A percentile compares a stretch with the other conserved stretches of the same genome.
These are phyloP conservation scores for Solanum pennellii DNA, from an alignment of 257 asterid genomes.

Conservation along the genomic window DNA sequence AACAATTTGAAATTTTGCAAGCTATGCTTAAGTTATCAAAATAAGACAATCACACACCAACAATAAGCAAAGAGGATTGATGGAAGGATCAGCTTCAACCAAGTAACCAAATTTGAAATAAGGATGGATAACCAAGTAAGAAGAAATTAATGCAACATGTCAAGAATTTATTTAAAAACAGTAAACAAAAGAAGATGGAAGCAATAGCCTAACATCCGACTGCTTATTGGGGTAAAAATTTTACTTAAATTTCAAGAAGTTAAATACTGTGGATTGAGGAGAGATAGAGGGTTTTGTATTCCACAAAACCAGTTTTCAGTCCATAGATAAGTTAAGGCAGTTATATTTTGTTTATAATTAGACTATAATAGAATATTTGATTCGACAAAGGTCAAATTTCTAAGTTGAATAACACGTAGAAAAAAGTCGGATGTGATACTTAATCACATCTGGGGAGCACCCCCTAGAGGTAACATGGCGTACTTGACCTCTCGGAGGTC, in stretches of 20 bases:
- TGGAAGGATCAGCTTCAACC: not conserved
- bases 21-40: not conserved
- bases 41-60: not conserved
- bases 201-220: not conserved
- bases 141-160: not conserved
- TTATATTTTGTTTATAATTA: not conserved
- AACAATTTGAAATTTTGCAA: no score
- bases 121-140: not conserved
- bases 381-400: not conserved
- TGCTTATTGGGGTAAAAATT: not conserved
- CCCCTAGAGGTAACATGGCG: no score
- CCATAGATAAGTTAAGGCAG: not conserved
- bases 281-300: not conserved
- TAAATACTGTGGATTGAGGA: not conserved
- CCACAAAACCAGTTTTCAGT: not conserved
- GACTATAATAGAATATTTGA: not conserved
- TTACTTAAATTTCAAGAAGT: not conserved
- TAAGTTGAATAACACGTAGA: not conserved
- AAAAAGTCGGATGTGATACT: not conserved
- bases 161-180: not conserved
- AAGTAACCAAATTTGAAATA: not conserved
- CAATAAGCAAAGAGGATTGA: not conserved
- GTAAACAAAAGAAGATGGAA: not conserved
- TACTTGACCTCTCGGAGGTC: no score
- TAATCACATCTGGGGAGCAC: no score